Conservation (phyloP, 2,329 filamentous ascomycete species). For the Botrytis sinoallii region DNA sequence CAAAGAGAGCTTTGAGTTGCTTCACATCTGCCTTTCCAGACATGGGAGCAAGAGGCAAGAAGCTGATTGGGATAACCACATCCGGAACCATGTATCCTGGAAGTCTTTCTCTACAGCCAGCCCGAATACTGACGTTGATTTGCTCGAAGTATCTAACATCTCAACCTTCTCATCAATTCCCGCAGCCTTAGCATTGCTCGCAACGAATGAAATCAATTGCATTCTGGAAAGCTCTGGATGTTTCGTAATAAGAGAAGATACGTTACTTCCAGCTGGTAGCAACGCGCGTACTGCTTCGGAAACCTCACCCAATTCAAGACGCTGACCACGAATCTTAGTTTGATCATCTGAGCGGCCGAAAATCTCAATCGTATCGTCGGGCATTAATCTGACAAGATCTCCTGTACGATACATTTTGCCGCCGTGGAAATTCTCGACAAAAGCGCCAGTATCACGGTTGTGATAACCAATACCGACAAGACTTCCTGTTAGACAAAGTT, state of each 20-base stretch:
- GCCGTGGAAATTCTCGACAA: conserved; percentile 4
- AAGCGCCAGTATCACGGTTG: conserved; percentile 9
- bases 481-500: conserved; percentile 13
- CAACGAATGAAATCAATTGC: conserved; percentile 6
- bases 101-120: conserved; percentile 32
- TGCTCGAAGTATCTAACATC: conserved; percentile 1
- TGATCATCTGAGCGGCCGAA: conserved; percentile 61
- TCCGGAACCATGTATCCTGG: conserved; percentile 13
- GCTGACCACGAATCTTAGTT: conserved; percentile 46
- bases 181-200: neutral
- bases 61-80: conserved; percentile 9
- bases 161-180: neutral
- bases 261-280: neutral
- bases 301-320: conserved; percentile 21
- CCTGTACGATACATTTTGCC: conserved; percentile 43
- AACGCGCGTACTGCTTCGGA: neutral
- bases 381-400: conserved; percentile 53
- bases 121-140: conserved; percentile 42
- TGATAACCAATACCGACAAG: conserved; percentile 9
- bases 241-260: neutral
- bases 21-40: conserved; percentile 12
- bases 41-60: conserved; percentile 7
- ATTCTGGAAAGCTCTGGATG: conserved; percentile 1
- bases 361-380: conserved; percentile 50
- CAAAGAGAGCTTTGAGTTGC: neutral